Evolutionary conservation across 805 yeast species (phyloP), one percentile per base, ranked within the genome.

Genomic region (Saccharomycopsis malanga): DNA sequence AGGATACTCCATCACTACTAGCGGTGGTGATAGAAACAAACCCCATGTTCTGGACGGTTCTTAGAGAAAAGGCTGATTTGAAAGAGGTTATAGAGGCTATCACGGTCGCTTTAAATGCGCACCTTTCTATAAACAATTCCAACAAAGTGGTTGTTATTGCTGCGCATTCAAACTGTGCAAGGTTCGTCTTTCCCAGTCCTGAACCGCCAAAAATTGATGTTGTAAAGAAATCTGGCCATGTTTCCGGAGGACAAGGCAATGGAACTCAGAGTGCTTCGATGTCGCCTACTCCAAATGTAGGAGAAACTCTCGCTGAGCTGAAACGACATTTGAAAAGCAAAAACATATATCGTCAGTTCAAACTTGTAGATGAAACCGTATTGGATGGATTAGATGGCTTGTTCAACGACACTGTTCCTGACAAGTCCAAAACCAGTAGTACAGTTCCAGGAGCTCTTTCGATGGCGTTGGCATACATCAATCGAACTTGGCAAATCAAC

Each of bases 281-380:
- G 10, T 45, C 53, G 12, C 42, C 49, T 5, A 24, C 46, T 4
- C 41, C 48, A 4, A 36, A 37, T 7, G 20, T 10, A 14, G 1
- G 6, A 4, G 40, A 27, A 20, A 34, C 25, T 25, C 17, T 15
- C 30, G 10, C 25, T 15, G 35, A 15, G 14, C 7, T 9, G 3
- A 37, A 27, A 20, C 39, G 39, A 30, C 35, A 49, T 38, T 39
- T 52, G 27, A 46, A 46, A 39, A 70, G 74, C 58, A 58, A 70
- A 43, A 81, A 79, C 38, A 87, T 91, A 87, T 87, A 91, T 59
- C 71, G 95, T 52, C 95, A 85, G 59, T 91, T 91, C 58, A 72
- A 83, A 53, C 70, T 77, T 35, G 81, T 91, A 24, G 95, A 88
- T 61, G 89, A 85, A 46, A 67, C 79, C 0, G 79, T 91, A 0